A percentile compares a stretch with the other conserved stretches of the same genome.
Evolutionary conservation across 2,329 filamentous ascomycete species (phyloP).

Genomic region (Xylaria sp.): DNA sequence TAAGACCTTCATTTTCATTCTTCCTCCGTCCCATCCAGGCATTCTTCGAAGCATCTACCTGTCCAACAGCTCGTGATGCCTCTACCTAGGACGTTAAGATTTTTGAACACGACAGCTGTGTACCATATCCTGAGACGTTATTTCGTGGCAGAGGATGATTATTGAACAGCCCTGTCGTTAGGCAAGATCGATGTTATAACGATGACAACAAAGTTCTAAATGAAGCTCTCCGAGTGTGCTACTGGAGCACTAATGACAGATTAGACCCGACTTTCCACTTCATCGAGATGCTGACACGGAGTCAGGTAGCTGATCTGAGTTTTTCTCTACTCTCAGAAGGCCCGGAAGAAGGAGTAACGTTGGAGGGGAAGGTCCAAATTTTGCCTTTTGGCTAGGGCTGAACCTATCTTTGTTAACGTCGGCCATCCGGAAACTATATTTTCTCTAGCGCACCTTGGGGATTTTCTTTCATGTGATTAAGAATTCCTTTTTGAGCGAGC

Average conservation of each 20-base stretch:
- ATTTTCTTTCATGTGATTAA: constrained; percentile 6
- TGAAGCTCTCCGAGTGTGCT: background rate
- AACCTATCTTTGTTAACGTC: constrained; percentile 23
- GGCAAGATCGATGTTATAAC: background rate
- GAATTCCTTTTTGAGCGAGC: background rate
- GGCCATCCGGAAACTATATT: constrained; percentile 21
- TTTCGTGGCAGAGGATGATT: background rate
- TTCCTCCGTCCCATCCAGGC: background rate
- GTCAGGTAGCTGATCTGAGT: background rate
- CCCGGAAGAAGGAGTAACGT: background rate
- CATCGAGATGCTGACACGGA: background rate
- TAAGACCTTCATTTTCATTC: constrained; percentile 9
- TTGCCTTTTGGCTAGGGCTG: constrained; percentile 24
- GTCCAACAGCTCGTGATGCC: constrained; percentile 4
- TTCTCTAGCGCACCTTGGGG: constrained; percentile 15
- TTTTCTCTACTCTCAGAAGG: constrained; percentile 11
- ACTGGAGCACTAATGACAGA: background rate
- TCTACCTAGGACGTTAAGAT: background rate
- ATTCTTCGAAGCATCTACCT: constrained; percentile 6
- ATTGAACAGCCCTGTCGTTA: background rate
- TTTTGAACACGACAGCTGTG: background rate
- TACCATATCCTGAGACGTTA: background rate
- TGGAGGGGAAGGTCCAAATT: constrained; percentile 11
- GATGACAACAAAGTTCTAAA: background rate
- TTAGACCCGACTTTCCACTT: background rate